Base-by-base conservation (phyloP, 140 eudicot species). In the Eryngium alpinum region DNA sequence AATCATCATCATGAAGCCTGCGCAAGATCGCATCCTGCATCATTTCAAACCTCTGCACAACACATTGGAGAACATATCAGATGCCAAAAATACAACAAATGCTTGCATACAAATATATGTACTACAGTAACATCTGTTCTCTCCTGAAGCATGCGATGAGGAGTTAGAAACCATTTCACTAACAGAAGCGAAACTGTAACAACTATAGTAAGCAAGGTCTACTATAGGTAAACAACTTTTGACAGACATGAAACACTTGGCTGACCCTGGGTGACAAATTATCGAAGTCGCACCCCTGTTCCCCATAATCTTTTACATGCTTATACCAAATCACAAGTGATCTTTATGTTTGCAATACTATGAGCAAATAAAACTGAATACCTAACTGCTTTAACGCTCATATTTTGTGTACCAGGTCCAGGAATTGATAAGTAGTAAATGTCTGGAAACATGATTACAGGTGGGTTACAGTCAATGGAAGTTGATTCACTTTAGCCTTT, bases 1-100 rank as follows among this genome's bases (percentile, higher is more conserved):
- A 81, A 85, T 95, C 97, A 66, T 91, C 97, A 72, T 95, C 97
- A 59, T 79, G 66, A 50, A 95, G 91, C 79, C 97, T 87, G 60
- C 97, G 92, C 80, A 85, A n/a, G 44, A 95, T 50, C 17, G 97
- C 97, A 81, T 89, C 97, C 78, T 88, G 87, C 76, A 95, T 80
- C 80, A 91, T 86, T 76, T 73, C 82, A 78, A 87, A 83, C 80
- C 86, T 88, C 97, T 95, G 90, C 81, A 62, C 84, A 81, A 73
- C 21, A 49, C 9, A 67, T 19, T 53, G 63, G 80, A 3, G 25
- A 46, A 19, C 53, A 51, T 16, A 67, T 72, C 51, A 83, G 83
- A 73, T 28, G 65, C 15, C 73, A 81, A 78, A 72, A 66, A 29
- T 22, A 44, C 6, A 46, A 63, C 16, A 65, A 79, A 59, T 34